Evolutionary conservation across 2,329 filamentous ascomycete species (phyloP), one percentile per base, ranked within the genome.

Genomic region (Septoria linicola): DNA sequence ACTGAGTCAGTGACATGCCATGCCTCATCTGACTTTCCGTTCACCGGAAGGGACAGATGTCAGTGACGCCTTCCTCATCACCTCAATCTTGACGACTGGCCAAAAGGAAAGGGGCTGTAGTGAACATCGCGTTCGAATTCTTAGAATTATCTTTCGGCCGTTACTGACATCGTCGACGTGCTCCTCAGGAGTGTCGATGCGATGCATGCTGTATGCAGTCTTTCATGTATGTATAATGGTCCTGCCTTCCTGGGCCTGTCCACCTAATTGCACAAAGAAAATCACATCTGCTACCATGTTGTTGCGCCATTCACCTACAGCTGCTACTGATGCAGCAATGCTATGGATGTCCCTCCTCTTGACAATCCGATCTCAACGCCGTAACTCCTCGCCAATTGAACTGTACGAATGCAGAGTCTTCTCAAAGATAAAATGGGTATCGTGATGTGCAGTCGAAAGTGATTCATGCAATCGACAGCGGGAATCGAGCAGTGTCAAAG

Each of bases 351-450:
- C 21, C 43, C 16, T 8, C 4, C 43, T 19, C 21, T 35, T 16
- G 20, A 19, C 17, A 14, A 8, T 27, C 14, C 37, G 21, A 11
- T 21, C 7, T 34, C 13, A 16, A 39, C 36, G 17, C 45, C 45
- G 19, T 35, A 49, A 49, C 45, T 41, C 45, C 45, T 49, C 36
- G 45, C 45, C 45, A 31, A 46, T 30, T 46, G 14, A 49, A 8
- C 13, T 32, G 25, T 14, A 41, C 21, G 40, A 39, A 41, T 49
- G 31, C 36, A 41, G 31, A 17, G 30, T 32, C 35, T 36, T 32
- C 23, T 20, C 19, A 44, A 32, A 30, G 27, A 45, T 30, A 21
- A 39, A 23, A 37, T 40, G 48, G 35, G 41, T 44, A 21, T 51
- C 48, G 41, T 40, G 41, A 21, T 31, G 30, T 21, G 31, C 8